A percentile compares a stretch with the other conserved stretches of the same genome.
Evolutionary conservation across 139 green algal genomes (phyloP).

Genomic region (Chlamydomonas schloesseri): DNA sequence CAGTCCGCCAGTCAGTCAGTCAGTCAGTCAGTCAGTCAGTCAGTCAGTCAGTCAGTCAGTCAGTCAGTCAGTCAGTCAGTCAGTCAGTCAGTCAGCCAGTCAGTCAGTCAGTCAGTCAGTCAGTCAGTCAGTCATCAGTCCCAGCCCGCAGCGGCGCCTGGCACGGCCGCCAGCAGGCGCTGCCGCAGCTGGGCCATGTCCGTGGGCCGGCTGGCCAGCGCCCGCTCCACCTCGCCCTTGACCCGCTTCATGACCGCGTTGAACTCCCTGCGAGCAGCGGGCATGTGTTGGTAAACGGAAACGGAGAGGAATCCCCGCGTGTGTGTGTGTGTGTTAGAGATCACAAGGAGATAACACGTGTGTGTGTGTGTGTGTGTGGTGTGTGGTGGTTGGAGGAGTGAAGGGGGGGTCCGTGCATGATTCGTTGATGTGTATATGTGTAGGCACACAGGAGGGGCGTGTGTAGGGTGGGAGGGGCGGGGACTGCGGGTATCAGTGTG

Average conservation of each 20-base stretch:
- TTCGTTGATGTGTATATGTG: too few species aligned
- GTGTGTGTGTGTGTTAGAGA: not conserved
- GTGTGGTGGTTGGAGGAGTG: not conserved
- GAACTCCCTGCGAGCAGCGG: conserved; percentile 77
- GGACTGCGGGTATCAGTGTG: too few species aligned
- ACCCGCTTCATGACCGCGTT: conserved; percentile 64
- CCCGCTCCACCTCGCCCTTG: conserved; percentile 24
- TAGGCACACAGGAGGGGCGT: too few species aligned
- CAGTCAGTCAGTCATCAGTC: not conserved
- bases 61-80: too few species aligned
- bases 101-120: too few species aligned
- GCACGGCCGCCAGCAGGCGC: conserved; percentile 5
- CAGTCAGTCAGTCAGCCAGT: too few species aligned
- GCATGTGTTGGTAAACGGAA: not conserved
- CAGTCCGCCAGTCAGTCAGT: too few species aligned
- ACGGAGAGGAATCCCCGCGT: not conserved
- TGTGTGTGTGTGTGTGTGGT: not conserved
- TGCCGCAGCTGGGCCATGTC: conserved; percentile 10
- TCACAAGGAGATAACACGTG: not conserved
- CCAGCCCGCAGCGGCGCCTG: not conserved
- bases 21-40: too few species aligned
- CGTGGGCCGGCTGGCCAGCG: conserved; percentile 16
- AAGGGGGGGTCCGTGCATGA: not conserved
- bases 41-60: too few species aligned
- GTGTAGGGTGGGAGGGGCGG: too few species aligned